Evolutionary conservation across 2,329 filamentous ascomycete genomes (phyloP), one percentile per base, ranked within the genome.

Genomic region (Aspergillus neoniger): DNA sequence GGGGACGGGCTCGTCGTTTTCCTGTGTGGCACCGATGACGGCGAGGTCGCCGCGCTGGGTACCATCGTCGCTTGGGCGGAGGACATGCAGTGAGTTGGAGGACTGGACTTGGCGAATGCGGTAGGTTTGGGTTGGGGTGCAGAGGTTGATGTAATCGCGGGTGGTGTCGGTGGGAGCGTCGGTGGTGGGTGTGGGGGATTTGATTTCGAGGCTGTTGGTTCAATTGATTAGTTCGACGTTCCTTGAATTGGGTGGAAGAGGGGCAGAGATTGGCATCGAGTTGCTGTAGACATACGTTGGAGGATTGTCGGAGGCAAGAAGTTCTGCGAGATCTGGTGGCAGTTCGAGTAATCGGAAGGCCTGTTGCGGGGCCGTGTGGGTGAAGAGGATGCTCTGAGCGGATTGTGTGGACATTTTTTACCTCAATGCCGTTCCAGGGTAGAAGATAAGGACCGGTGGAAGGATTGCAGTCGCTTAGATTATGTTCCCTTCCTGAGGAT

Each of bases 81-180:
- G 76, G 39, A 88, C 70, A 72, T 85, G 84, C 58, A 88, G 78
- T 38, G 84, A 85, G 66, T 89, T 89, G 25, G 86, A 88, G 15
- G 86, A 88, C 66, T 86, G 85, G 55, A 88, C 86, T 72, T 88
- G 86, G 66, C 85, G 85, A 55, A 88, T 74, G 60, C 82, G 80
- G 75, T 83, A 89, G 10, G 85, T 86, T 65, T 82, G 78, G 57
- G 78, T 77, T 9, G 79, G 75, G 2, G 85, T 87, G 74, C 86
- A 88, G 61, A 89, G 77, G 61, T 87, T 85, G 30, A 84, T 82
- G 59, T 78, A 79, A 48, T 78, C 74, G 53, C 68, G 69, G 28
- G 70, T 65, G 19, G 23, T n/a, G 39, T 65, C 57, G 19, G 67
- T 59, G n/a, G 70, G 67, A 4, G 62, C 48, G 14, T 67, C 63